A percentile compares a stretch with the other conserved stretches of the same genome.
Conservation (phyloP, 108 stramenopile genomes). For the Craspedostauros australis region DNA sequence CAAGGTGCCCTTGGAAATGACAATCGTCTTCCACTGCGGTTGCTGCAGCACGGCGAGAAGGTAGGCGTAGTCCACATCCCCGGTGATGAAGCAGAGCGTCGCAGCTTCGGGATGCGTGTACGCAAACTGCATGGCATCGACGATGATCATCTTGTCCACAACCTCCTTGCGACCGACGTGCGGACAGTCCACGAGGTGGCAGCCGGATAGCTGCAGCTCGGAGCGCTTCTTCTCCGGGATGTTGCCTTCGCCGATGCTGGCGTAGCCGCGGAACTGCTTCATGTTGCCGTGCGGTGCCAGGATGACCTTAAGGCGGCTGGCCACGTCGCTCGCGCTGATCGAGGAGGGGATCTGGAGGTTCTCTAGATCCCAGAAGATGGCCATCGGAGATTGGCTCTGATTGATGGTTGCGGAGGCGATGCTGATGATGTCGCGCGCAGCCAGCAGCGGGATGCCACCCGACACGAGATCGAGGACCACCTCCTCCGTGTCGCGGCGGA, state of each 20-base stretch:
- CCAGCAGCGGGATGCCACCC: constrained; percentile 31
- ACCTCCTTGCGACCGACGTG: constrained; percentile 32
- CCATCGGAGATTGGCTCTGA: constrained; percentile 6
- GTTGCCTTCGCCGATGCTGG: constrained; percentile 23
- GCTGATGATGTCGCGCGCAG: constrained; percentile 26
- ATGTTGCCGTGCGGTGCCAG: constrained; percentile 20
- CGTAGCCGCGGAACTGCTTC: constrained; percentile 32
- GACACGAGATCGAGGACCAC: constrained; percentile 11
- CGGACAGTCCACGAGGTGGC: constrained; percentile 32
- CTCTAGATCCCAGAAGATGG: constrained; percentile 40
- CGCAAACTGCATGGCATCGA: constrained; percentile 37
- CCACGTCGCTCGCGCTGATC: constrained; percentile 13
- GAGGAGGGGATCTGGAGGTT: constrained; percentile 26
- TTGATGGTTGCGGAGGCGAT: constrained; percentile 4
- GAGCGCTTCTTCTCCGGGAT: constrained; percentile 31
- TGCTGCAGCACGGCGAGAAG: constrained; percentile 19
- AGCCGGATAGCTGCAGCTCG: constrained; percentile 29
- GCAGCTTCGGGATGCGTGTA: constrained; percentile 25
- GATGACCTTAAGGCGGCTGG: constrained; percentile 11
- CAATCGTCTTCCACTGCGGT: constrained; percentile 33
- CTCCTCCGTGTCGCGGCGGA: constrained; percentile 16
- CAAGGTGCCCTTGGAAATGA: constrained; percentile 27
- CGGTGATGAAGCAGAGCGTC: constrained; percentile 31
- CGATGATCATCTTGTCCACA: constrained; percentile 44
- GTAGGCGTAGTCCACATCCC: constrained; percentile 29